Percentiles rank a stretch among this genome's conserved stretches.
Conservation (phyloP, 768 basidiomycete species). For the Cystobasidiopsis lactophilus region DNA sequence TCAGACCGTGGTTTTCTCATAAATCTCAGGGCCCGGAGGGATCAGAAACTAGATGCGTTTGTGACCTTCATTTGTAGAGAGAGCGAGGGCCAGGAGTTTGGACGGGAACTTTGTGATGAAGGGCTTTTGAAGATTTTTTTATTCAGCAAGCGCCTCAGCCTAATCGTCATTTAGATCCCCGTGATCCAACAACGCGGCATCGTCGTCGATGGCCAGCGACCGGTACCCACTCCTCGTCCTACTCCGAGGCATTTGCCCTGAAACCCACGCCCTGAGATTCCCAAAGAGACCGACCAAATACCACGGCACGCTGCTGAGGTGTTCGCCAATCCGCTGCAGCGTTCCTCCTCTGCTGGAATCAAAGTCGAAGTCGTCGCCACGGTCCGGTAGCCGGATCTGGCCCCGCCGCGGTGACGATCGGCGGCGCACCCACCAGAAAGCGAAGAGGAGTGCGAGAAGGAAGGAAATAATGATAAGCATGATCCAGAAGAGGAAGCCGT, state of each 20-base stretch:
- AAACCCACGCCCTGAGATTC: background rate
- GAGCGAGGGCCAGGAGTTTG: too few species aligned
- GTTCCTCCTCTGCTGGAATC: too few species aligned
- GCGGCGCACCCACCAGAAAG: constrained; percentile 60
- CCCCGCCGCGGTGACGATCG: constrained; percentile 41
- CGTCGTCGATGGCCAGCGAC: background rate
- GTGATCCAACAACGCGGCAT: background rate
- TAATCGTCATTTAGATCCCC: too few species aligned
- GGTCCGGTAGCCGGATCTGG: constrained; percentile 17
- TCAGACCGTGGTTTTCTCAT: constrained; percentile 1
- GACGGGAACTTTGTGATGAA: too few species aligned
- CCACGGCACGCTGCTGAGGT: background rate
- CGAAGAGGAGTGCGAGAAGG: constrained; percentile 48
- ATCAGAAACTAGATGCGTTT: too few species aligned
- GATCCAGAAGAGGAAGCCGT: constrained; percentile 64
- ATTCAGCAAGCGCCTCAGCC: too few species aligned
- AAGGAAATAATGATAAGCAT: constrained; percentile 56
- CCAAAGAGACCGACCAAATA: background rate
- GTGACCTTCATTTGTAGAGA: too few species aligned
- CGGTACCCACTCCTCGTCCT: background rate
- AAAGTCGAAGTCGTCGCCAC: constrained; percentile 13
- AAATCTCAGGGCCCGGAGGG: too few species aligned
- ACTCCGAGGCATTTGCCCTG: background rate
- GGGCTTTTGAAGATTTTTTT: too few species aligned
- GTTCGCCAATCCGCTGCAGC: too few species aligned